Evolutionary conservation across 495 filamentous ascomycete species (phyloP), one percentile per base, ranked within the genome.

Genomic region (Aspergillus baeticus): DNA sequence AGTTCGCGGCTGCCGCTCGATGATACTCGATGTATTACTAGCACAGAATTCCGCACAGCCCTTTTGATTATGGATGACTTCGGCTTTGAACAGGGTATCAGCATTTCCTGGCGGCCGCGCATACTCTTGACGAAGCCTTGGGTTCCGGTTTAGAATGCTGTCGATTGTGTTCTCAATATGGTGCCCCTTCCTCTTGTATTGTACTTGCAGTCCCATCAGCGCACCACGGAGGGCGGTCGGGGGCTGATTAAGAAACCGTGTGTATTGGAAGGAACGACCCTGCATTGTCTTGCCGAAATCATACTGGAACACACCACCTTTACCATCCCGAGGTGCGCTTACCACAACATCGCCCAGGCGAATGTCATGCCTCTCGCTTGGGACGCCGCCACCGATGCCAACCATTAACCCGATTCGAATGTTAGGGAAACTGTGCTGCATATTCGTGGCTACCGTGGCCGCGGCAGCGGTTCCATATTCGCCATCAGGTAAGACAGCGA

Each of bases 291-390:
- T 79, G 6, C 75, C 77, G 49, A 65, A 68, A 34, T 74, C 67
- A 56, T 70, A 74, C 48, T 72, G 69, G 10, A 38, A 14, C 2
- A 66, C 68, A 0, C 68, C 69, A 15, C 66, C 56, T 44, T 52
- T 35, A 0, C 21, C 46, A 2, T 43, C 39, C 14, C 21, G 47
- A 17, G 67, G 64, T 11, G 59, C 51, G 33, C 70, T 70, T 15
- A 73, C 63, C 2, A 73, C 69, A 10, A 75, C 57, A 60, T 73
- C 69, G 14, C 72, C 70, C 1, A 75, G 63, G 6, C 67, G 64
- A 37, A 73, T 69, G 57, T 69, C 64, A 23, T 52, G 34, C 26
- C 38, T 55, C 21, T 26, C n/a, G 5, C 36, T 57, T 15, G 71
- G 71, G 3, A 67, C 63, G 2, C 68, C 69, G 1, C 67, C 70